Evolutionary conservation across 1,284 basidiomycete genomes (phyloP).

Genomic region (Hymenochaete sp.): DNA sequence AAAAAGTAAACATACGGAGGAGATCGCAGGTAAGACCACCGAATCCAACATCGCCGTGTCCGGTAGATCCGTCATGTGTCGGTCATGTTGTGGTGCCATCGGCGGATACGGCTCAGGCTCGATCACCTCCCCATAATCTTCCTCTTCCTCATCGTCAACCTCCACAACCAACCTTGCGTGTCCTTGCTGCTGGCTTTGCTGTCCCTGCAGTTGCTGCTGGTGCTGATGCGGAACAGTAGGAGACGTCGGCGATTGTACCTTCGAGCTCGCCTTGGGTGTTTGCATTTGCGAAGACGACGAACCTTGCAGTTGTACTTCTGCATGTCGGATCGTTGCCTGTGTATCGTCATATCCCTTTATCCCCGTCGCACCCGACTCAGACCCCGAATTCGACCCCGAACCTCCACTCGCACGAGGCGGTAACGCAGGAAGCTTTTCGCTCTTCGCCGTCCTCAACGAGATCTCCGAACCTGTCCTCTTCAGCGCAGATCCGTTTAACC

Average conservation of each 20-base stretch:
- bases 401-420: conserved; percentile 31
- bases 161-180: too few species aligned
- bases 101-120: conserved; percentile 16
- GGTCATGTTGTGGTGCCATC: conserved; percentile 33
- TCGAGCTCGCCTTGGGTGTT: too few species aligned
- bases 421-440: conserved; percentile 44
- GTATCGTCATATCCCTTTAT: conserved; percentile 32
- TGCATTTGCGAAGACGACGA: too few species aligned
- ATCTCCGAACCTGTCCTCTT: conserved; percentile 20
- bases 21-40: conserved; percentile 88
- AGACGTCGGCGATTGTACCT: too few species aligned
- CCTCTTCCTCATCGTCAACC: conserved; percentile 58
- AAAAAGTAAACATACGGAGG: conserved; percentile 55
- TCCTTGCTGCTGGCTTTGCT: too few species aligned
- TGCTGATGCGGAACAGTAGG: too few species aligned
- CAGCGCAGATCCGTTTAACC: conserved; percentile 18
- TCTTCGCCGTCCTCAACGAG: conserved; percentile 33
- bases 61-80: conserved; percentile 48
- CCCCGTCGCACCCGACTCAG: conserved; percentile 33
- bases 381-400: background rate
- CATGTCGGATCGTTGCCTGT: conserved; percentile 60
- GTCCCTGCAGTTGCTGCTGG: too few species aligned
- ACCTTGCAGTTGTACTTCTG: conserved; percentile 25
- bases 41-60: conserved; percentile 88
- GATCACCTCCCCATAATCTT: conserved; percentile 22